phyloP scores from a whole-genome alignment of 2,329 filamentous ascomycete genomes.

The Pseudogymnoascus pannorum region DNA sequence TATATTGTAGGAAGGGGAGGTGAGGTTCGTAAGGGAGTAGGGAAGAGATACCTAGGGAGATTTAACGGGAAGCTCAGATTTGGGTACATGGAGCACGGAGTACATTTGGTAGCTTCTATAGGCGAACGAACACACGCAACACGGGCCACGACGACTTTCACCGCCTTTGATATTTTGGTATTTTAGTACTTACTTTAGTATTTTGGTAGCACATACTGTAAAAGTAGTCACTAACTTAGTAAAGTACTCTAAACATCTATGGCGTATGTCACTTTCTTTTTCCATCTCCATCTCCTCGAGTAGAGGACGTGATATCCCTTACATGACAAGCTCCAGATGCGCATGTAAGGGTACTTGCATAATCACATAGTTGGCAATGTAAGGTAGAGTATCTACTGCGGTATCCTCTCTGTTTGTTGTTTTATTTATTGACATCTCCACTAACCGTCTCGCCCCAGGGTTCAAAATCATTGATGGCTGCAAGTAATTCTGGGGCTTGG shows the following conservation, averaged over 20 bases:
- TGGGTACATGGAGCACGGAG: not conserved
- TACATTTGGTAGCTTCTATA: slow-evolving; percentile 1
- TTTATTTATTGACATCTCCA: slow-evolving; percentile 6
- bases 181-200: too few relatives aligned
- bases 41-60: slow-evolving; percentile 1
- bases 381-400: not conserved
- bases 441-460: slow-evolving; percentile 1
- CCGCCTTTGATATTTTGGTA: not conserved
- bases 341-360: not conserved
- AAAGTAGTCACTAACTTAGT: too few relatives aligned
- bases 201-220: not conserved
- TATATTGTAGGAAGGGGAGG: not conserved
- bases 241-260: not conserved
- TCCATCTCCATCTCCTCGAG: not conserved
- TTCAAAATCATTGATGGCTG: not conserved
- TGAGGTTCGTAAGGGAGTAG: not conserved
- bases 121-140: slow-evolving; percentile 4
- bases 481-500: slow-evolving; percentile 7
- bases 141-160: slow-evolving; percentile 3
- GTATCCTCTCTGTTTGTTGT: not conserved
- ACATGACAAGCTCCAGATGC: not conserved
- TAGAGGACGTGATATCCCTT: not conserved
- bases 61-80: not conserved
- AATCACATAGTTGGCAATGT: not conserved
- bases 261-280: not conserved